A percentile compares a stretch with the other conserved stretches of the same genome.
These are phyloP conservation scores for Penicillium flavigenum DNA, from an alignment of 495 filamentous ascomycete species.

Conservation along the genomic window DNA sequence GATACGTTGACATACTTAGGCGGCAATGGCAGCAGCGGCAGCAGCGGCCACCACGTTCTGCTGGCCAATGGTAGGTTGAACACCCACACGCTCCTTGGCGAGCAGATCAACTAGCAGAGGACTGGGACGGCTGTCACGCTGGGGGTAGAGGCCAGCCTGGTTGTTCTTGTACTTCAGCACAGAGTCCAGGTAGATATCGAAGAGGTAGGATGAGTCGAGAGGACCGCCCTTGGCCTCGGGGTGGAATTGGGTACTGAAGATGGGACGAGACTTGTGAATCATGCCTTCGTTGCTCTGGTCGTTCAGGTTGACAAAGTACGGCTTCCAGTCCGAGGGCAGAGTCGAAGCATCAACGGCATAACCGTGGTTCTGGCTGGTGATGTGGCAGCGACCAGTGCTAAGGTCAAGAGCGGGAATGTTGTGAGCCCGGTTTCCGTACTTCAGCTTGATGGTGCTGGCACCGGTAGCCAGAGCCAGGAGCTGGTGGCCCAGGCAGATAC, in stretches of 20 bases:
- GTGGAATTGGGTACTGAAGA: conserved; percentile 98
- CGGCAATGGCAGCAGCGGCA: conserved; percentile 42
- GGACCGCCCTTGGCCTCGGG: conserved; percentile 97
- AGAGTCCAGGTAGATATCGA: conserved; percentile 91
- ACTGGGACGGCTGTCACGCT: conserved; percentile 76
- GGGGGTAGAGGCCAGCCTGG: conserved; percentile 62
- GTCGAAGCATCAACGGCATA: conserved; percentile 92
- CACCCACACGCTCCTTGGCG: conserved; percentile 90
- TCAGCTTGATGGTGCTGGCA: conserved; percentile 86
- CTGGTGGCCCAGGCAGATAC: conserved; percentile 95
- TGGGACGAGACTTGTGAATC: conserved; percentile 93
- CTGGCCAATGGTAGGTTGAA: conserved; percentile 64
- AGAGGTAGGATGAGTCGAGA: conserved; percentile 88
- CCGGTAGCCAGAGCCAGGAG: conserved; percentile 73
- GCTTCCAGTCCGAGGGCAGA: conserved; percentile 83
- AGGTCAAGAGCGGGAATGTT: conserved; percentile 96
- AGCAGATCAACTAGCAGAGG: conserved; percentile 87
- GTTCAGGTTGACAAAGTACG: conserved; percentile 97
- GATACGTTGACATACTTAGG: conserved; percentile 22
- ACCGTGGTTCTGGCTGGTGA: conserved; percentile 97
- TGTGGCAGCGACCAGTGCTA: conserved; percentile 95
- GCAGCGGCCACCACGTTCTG: conserved; percentile 49
- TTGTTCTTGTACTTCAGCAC: conserved; percentile 84
- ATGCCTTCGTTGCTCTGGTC: conserved; percentile 94
- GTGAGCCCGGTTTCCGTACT: conserved; percentile 96